Conservation (phyloP, 257 asterid species). For the Salvia hispanica region DNA sequence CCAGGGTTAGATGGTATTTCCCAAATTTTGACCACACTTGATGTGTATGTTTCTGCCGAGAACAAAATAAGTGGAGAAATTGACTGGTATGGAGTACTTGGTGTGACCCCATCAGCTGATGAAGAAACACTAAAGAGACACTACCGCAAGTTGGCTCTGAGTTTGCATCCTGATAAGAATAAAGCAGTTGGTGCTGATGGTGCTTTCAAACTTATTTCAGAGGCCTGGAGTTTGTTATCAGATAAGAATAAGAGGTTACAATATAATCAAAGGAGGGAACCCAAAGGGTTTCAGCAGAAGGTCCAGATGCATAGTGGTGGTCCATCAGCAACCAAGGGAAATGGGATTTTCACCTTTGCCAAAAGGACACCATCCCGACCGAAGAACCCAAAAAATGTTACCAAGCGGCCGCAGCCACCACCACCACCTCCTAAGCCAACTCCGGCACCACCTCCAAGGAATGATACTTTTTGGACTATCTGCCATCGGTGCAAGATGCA, state of each 20-base stretch:
- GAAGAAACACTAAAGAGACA: conserved; percentile 63
- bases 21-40: conserved; percentile 65
- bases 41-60: conserved; percentile 64
- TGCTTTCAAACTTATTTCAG: conserved; percentile 71
- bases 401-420: conserved; percentile 16
- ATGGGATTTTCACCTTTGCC: conserved; percentile 20
- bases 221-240: conserved; percentile 68
- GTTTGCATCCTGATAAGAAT: conserved; percentile 85
- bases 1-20: conserved; percentile 70
- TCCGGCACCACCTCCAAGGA: conserved; percentile 18
- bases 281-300: conserved; percentile 48
- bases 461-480: conserved; percentile 34
- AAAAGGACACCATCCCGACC: conserved; percentile 23
- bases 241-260: conserved; percentile 63
- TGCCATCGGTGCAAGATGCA: conserved; percentile 35
- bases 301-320: conserved; percentile 42
- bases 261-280: conserved; percentile 63
- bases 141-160: conserved; percentile 73
- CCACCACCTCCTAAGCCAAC: conserved; percentile 19
- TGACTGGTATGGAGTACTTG: conserved; percentile 79
- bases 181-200: conserved; percentile 73
- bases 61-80: conserved; percentile 63
- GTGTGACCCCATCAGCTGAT: conserved; percentile 62
- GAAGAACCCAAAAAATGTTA: conserved; percentile 4
- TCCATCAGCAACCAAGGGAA: conserved; percentile 41